These are phyloP conservation scores for Leccinellum rugosiceps DNA, from an alignment of 768 basidiomycete species.

Conservation along the genomic window DNA sequence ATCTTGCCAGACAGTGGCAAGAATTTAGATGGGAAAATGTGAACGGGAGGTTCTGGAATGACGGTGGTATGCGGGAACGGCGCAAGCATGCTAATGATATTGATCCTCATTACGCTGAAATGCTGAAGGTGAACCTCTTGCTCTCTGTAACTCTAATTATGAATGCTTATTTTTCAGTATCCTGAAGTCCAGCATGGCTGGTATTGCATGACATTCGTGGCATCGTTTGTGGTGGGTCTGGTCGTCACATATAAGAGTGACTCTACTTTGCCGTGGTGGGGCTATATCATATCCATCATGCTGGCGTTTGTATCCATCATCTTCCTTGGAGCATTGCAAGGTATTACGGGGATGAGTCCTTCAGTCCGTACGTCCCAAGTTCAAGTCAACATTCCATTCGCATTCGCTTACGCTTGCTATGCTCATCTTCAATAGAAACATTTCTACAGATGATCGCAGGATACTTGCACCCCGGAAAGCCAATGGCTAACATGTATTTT, in stretches of 20 bases:
- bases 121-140: slow-evolving; percentile 30
- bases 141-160: slow-evolving; percentile 13
- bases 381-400: neutral
- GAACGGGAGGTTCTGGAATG: slow-evolving; percentile 38
- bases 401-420: neutral
- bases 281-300: slow-evolving; percentile 50
- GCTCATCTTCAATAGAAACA: slow-evolving; percentile 13
- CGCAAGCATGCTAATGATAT: slow-evolving; percentile 38
- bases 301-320: slow-evolving; percentile 48
- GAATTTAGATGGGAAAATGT: slow-evolving; percentile 30
- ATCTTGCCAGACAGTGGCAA: slow-evolving; percentile 23
- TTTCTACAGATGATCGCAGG: slow-evolving; percentile 38
- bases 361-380: slow-evolving; percentile 18
- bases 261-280: slow-evolving; percentile 61
- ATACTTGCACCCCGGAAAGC: slow-evolving; percentile 35
- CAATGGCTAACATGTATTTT: slow-evolving; percentile 44
- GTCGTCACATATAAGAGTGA: slow-evolving; percentile 50
- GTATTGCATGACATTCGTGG: slow-evolving; percentile 27
- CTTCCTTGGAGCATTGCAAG: slow-evolving; percentile 52
- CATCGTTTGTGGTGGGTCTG: slow-evolving; percentile 48
- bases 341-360: slow-evolving; percentile 39
- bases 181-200: slow-evolving; percentile 33
- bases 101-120: slow-evolving; percentile 57
- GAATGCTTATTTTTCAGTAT: slow-evolving; percentile 24
- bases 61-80: slow-evolving; percentile 18